phyloP scores from a whole-genome alignment of 2,329 filamentous ascomycete genomes.

The Aureobasidium sp. region DNA sequence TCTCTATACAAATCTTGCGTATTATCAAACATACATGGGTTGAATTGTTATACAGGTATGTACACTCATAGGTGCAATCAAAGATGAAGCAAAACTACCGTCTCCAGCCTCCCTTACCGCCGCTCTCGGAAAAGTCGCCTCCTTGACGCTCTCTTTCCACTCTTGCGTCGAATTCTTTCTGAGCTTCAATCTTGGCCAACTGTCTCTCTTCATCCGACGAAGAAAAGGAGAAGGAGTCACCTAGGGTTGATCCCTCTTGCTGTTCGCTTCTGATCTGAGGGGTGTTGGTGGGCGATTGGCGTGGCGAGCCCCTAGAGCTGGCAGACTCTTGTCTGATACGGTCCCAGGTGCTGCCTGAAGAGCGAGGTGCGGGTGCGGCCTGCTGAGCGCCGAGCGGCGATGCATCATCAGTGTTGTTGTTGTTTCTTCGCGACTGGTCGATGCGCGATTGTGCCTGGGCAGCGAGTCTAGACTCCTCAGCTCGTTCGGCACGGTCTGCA shows the following conservation, averaged over 20 bases:
- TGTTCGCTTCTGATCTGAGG: slow-evolving; percentile 22
- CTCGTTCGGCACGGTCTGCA: slow-evolving; percentile 6
- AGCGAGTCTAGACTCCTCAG: not conserved
- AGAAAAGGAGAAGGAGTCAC: slow-evolving; percentile 41
- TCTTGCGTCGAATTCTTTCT: slow-evolving; percentile 44
- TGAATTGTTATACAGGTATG: not conserved
- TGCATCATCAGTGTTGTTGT: not conserved
- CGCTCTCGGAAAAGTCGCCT: slow-evolving; percentile 32
- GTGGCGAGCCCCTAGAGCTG: not conserved
- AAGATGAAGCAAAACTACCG: not conserved
- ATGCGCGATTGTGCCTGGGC: not conserved
- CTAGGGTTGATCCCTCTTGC: slow-evolving; percentile 27
- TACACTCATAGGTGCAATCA: not conserved
- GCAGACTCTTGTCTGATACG: slow-evolving; percentile 30
- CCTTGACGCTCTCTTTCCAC: slow-evolving; percentile 44
- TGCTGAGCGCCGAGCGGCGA: not conserved
- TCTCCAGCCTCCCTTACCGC: slow-evolving; percentile 13
- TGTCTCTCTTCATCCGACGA: slow-evolving; percentile 37
- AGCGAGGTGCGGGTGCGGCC: not conserved
- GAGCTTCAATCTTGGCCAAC: slow-evolving; percentile 38
- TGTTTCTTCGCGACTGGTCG: slow-evolving; percentile 17
- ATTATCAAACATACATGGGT: not conserved
- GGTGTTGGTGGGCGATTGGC: not conserved
- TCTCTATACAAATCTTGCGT: too few relatives aligned
- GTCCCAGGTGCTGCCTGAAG: slow-evolving; percentile 38